Percentiles rank a stretch among this genome's conserved stretches.
phyloP scores from a whole-genome alignment of 2,329 filamentous ascomycete genomes.

The Talaromyces verruculosus region DNA sequence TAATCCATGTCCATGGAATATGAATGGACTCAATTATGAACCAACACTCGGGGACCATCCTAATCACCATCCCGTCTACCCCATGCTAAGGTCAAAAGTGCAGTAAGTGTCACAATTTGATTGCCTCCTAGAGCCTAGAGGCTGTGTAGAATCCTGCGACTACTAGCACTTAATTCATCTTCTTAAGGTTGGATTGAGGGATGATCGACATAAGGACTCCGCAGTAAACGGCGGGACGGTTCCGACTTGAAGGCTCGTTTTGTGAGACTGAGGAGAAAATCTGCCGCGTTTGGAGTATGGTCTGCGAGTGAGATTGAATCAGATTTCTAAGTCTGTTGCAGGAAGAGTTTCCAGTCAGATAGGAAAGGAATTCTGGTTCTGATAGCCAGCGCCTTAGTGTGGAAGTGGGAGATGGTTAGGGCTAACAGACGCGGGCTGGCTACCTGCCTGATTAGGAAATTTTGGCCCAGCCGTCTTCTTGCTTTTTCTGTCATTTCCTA shows the following conservation, averaged over 20 bases:
- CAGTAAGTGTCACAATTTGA: not conserved
- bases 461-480: not conserved
- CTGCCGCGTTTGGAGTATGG: not conserved
- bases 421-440: not conserved
- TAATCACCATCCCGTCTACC: not conserved
- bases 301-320: not conserved
- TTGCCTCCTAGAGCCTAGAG: not conserved
- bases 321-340: not conserved
- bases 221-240: not conserved
- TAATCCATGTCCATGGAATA: not conserved
- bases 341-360: not conserved
- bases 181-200: not conserved
- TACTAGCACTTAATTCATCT: not conserved
- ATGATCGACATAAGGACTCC: conserved; percentile 7
- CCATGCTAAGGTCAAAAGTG: not conserved
- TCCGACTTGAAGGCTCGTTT: conserved; percentile 4
- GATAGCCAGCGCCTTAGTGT: not conserved
- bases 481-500: not conserved
- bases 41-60: not conserved
- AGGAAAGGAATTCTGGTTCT: not conserved
- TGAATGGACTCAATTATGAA: not conserved
- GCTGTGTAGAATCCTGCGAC: not conserved
- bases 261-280: not conserved
- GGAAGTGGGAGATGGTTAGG: not conserved
- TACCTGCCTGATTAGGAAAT: conserved; percentile 3